These are phyloP conservation scores for Colletotrichum tofieldiae DNA, from an alignment of 2,329 filamentous ascomycete genomes.

Conservation along the genomic window DNA sequence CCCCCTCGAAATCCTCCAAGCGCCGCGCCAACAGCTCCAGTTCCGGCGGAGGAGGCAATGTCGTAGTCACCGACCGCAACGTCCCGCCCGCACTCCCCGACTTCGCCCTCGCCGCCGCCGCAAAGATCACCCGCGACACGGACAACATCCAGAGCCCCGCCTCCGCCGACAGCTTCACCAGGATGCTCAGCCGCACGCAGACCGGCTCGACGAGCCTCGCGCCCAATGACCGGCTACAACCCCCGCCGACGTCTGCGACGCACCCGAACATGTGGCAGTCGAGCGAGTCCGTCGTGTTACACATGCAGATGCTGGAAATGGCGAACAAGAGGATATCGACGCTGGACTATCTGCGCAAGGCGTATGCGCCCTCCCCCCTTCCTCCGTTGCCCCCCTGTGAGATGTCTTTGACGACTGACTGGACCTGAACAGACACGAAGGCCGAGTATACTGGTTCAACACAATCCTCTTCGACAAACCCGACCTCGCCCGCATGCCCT, in stretches of 20 bases:
- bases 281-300: conserved; percentile 65
- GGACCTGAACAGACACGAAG: conserved; percentile 79
- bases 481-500: conserved; percentile 86
- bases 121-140: conserved; percentile 57
- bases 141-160: conserved; percentile 49
- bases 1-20: conserved; percentile 50
- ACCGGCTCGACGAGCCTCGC: conserved; percentile 53
- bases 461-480: conserved; percentile 91
- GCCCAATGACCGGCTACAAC: conserved; percentile 47
- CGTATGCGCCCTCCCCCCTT: conserved; percentile 69
- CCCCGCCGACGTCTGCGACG: conserved; percentile 47
- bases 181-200: conserved; percentile 62
- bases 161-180: conserved; percentile 56
- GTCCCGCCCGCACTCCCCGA: conserved; percentile 69
- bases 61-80: conserved; percentile 61
- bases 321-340: conserved; percentile 95
- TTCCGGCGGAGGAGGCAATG: conserved; percentile 57
- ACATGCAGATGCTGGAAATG: conserved; percentile 83
- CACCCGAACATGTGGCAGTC: conserved; percentile 50
- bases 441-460: conserved; percentile 98
- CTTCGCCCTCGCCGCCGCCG: conserved; percentile 66
- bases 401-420: conserved; percentile 25
- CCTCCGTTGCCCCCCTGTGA: background rate
- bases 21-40: conserved; percentile 62
- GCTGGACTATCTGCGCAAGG: conserved; percentile 91